Evolutionary conservation across 1,139 yeast species (phyloP).

Genomic region (Hemisphaericaspora lyxosophila): DNA sequence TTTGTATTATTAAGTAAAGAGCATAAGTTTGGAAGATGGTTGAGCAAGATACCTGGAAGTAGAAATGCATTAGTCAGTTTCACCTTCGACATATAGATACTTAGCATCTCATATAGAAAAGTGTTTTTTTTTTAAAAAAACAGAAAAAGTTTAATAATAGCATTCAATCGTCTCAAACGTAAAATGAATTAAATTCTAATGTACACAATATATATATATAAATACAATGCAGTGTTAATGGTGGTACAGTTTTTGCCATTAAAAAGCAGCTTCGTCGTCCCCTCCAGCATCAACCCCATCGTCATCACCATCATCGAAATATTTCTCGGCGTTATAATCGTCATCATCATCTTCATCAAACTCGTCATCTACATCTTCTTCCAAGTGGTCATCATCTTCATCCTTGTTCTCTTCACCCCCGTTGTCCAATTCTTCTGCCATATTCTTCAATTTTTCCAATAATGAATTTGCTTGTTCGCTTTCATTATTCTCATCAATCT

Average conservation of each 20-base stretch:
- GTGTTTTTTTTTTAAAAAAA: too few relatives aligned
- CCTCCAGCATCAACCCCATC: conserved; percentile 76
- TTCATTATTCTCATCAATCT: conserved; percentile 24
- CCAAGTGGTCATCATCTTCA: conserved; percentile 41
- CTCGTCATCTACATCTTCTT: conserved; percentile 52
- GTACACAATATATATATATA: neutral
- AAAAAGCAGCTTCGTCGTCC: conserved; percentile 84
- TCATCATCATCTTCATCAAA: conserved; percentile 70
- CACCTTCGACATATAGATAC: conserved; percentile 32
- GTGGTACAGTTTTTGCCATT: conserved; percentile 9
- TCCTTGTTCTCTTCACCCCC: conserved; percentile 35
- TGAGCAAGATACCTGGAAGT: conserved; percentile 38
- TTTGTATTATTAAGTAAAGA: conserved; percentile 76
- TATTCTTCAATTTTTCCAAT: conserved; percentile 58
- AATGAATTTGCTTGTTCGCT: conserved; percentile 41
- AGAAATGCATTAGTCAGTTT: conserved; percentile 44
- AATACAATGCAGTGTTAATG: neutral
- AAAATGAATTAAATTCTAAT: neutral
- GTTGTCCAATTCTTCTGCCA: conserved; percentile 58
- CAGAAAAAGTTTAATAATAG: neutral
- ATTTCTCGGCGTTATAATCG: conserved; percentile 55
- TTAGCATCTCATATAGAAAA: too few relatives aligned
- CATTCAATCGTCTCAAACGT: neutral
- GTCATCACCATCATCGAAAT: conserved; percentile 73
- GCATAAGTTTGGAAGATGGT: conserved; percentile 87